Base-by-base conservation (phyloP, 1,284 basidiomycete species). In the Naganishia cerealis region DNA sequence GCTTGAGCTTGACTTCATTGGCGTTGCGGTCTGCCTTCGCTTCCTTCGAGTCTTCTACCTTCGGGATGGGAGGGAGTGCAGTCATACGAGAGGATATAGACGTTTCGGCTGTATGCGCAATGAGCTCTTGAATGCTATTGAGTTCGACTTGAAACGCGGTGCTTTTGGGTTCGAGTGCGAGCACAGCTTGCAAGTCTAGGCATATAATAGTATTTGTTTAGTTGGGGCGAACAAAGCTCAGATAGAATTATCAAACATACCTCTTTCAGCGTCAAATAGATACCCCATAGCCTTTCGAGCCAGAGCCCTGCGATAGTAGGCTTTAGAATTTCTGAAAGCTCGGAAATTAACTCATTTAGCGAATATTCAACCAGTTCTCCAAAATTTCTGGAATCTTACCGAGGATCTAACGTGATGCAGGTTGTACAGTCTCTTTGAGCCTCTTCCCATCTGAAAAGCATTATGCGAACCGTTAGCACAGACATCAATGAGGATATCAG, bases 371-470 rank as follows among this genome's bases (percentile, higher is more conserved):
- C 18, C 50, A 13, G 12, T 40, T n/a, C 24, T 18, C 1, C 10
- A 7, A 9, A 39, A 7, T 3, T 16, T 10, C 55, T 21, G 52
- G 16, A 1, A 21, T 10, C 29, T 33, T 21, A 70, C 68, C 65
- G 57, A 1, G 69, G 69, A 15, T 67, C 59, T 12, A 70, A 18
- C 36, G 63, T 63, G 29, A 70, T 70, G 50, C 66, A 67, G 21
- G 58, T 67, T 2, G 69, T 70, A 52, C 69, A 70, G 43, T 70
- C 69, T 18, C 29, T 55, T 54, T 70, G 54, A 6, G 69, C 69
- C 16, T 39, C 48, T 12, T 42, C 38, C 52, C 56, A 70, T 33
- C 65, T 69, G 43, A 61, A 8, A 55, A 5, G 24, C 16, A 18
- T 26, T 16, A 38, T 52, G 24, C 18, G n/a, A 38, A 40, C n/a